phyloP scores from a whole-genome alignment of 352 stramenopile genomes.

The Globisporangium viniferum region DNA sequence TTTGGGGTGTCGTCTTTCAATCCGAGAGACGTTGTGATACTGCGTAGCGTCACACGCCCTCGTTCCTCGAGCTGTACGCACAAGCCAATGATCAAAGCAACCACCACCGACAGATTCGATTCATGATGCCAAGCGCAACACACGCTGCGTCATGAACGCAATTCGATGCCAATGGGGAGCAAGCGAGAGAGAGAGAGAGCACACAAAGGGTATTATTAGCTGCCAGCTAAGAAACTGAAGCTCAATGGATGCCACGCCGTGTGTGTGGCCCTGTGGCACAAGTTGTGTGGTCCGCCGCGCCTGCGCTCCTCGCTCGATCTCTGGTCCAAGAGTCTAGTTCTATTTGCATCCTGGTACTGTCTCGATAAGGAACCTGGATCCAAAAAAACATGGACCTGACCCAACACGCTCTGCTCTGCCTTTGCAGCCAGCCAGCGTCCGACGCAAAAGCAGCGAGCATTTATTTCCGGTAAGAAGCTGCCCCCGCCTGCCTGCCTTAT shows the following conservation, averaged over 20 bases:
- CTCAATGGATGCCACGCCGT: neutral
- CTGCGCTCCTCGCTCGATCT: too few relatives aligned
- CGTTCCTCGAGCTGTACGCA: neutral
- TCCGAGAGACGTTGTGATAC: neutral
- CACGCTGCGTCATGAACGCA: neutral
- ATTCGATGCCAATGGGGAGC: neutral
- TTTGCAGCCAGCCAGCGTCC: too few relatives aligned
- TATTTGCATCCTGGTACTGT: neutral
- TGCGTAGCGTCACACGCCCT: neutral
- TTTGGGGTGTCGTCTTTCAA: neutral
- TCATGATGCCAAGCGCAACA: neutral
- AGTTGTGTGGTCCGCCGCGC: neutral
- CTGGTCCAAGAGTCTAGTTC: neutral
- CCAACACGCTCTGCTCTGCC: too few relatives aligned
- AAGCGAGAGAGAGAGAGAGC: neutral
- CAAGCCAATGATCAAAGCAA: neutral
- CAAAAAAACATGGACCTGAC: too few relatives aligned
- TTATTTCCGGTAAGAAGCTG: neutral
- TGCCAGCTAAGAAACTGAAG: conserved; percentile 9
- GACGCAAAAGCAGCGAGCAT: neutral
- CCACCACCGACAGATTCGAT: neutral
- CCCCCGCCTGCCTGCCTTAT: neutral
- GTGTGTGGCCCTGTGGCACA: too few relatives aligned
- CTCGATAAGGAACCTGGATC: too few relatives aligned
- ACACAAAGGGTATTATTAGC: neutral